phyloP scores from a whole-genome alignment of 176 grass and related monocot genomes.

The Rhynchospora breviuscula region DNA sequence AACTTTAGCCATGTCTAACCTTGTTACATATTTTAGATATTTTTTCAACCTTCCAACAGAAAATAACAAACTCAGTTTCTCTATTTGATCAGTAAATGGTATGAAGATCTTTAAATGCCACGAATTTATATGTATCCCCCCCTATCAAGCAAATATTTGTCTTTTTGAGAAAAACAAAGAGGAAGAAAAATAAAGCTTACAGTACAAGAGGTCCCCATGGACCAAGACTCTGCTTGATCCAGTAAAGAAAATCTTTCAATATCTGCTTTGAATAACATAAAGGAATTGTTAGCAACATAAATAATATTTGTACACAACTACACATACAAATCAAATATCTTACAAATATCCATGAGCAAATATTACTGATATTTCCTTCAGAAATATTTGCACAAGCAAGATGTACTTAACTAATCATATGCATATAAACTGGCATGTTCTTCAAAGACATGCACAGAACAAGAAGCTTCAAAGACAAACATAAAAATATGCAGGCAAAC shows the following conservation, averaged over 20 bases:
- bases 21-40: not conserved
- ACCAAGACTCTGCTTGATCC: slow-evolving; percentile 93
- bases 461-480: not conserved
- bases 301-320: not conserved
- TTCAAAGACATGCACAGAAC: not conserved
- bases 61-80: not conserved
- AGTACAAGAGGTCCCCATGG: slow-evolving; percentile 96
- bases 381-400: not conserved
- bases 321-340: not conserved
- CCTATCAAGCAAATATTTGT: slow-evolving; percentile 1
- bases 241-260: slow-evolving; percentile 86
- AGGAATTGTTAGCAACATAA: not conserved
- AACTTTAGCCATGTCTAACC: not conserved
- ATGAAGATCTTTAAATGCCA: slow-evolving; percentile 15
- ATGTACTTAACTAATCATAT: not conserved
- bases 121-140: slow-evolving; percentile 15
- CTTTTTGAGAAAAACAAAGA: not conserved
- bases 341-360: not conserved
- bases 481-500: not conserved
- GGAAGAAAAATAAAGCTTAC: slow-evolving; percentile 43
- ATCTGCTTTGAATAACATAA: slow-evolving; percentile 39
- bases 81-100: slow-evolving; percentile 1
- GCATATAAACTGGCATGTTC: not conserved
- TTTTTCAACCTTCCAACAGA: not conserved
- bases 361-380: not conserved